A percentile compares a stretch with the other conserved stretches of the same genome.
Conservation (phyloP, 148 eudicot species). For the Fagopyrum homotropicum region DNA sequence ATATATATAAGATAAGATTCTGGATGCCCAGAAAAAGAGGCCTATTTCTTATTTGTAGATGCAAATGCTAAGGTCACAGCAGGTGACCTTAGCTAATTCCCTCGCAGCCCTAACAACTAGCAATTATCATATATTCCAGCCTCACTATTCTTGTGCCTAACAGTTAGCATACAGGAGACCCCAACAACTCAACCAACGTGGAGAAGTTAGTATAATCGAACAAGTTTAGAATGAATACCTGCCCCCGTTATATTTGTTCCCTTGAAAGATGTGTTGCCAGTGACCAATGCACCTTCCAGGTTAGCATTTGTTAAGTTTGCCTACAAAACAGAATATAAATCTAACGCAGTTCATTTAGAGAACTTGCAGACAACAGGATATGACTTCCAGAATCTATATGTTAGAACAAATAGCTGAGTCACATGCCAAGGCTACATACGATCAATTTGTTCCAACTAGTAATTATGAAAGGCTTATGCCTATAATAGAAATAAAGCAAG, state of each 20-base stretch:
- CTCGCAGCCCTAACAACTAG: no score
- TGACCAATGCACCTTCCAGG: conserved; percentile 85
- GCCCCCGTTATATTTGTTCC: conserved; percentile 87
- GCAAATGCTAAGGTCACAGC: no score
- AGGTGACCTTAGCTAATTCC: no score
- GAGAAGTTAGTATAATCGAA: neutral
- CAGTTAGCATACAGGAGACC: no score
- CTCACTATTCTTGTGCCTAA: no score
- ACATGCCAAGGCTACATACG: neutral
- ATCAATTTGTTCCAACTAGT: neutral
- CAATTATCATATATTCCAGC: no score
- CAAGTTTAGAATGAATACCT: conserved; percentile 35
- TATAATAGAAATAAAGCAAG: neutral
- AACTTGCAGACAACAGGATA: neutral
- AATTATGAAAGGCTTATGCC: neutral
- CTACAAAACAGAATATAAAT: conserved; percentile 26
- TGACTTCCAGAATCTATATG: neutral
- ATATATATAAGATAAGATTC: no score
- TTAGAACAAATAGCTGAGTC: neutral
- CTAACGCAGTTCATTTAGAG: neutral
- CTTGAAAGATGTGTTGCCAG: conserved; percentile 89
- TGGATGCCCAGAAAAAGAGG: no score
- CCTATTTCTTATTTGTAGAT: no score
- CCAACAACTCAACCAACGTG: neutral
- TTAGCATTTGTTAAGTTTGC: conserved; percentile 83